These are phyloP conservation scores for Suhomyces maxii DNA, from an alignment of 1,139 yeast species.

Conservation along the genomic window DNA sequence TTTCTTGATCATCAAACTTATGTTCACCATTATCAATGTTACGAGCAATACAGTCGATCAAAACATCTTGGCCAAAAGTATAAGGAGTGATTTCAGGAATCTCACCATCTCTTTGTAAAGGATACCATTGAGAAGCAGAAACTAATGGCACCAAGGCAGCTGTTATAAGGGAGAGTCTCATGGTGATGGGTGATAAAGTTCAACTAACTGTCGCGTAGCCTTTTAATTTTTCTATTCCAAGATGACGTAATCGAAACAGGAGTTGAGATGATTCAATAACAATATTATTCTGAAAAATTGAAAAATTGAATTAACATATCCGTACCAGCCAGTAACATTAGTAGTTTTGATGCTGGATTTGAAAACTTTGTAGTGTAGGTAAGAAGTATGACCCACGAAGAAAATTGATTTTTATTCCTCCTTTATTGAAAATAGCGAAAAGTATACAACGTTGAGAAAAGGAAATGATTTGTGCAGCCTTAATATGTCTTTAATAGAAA, in stretches of 20 bases:
- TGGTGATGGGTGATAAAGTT: neutral
- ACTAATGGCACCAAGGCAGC: conserved; percentile 6
- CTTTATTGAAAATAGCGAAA: too few relatives aligned
- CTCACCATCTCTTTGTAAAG: conserved; percentile 37
- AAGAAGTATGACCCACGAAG: too few relatives aligned
- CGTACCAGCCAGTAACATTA: too few relatives aligned
- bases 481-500: too few relatives aligned
- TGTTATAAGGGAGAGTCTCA: conserved; percentile 11
- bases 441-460: too few relatives aligned
- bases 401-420: too few relatives aligned
- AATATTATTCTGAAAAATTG: too few relatives aligned
- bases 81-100: conserved; percentile 44
- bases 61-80: conserved; percentile 43
- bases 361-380: too few relatives aligned
- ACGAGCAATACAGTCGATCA: conserved; percentile 63
- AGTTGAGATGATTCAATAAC: too few relatives aligned
- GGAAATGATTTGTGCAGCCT: too few relatives aligned
- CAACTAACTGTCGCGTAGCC: neutral
- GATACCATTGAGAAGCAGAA: conserved; percentile 32
- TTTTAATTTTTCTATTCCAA: neutral
- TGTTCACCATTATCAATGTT: conserved; percentile 78
- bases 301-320: too few relatives aligned
- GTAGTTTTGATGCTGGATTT: too few relatives aligned
- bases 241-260: conserved; percentile 6
- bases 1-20: conserved; percentile 58